These are phyloP conservation scores for Microascus cirrosus DNA, from an alignment of 2,329 filamentous ascomycete genomes.

Conservation along the genomic window DNA sequence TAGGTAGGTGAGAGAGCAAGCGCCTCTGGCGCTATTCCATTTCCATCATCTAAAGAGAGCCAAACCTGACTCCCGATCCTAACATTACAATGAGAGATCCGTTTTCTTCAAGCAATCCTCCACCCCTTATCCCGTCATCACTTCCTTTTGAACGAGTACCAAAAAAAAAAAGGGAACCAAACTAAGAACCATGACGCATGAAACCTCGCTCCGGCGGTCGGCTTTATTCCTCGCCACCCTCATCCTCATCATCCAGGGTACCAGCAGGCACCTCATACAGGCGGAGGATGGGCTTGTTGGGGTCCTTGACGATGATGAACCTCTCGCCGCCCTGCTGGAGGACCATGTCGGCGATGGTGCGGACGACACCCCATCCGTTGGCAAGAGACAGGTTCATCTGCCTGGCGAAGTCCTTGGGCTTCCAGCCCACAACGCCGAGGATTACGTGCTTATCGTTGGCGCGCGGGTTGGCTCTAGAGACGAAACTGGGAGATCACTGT, in stretches of 20 bases:
- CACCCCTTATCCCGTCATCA: background rate
- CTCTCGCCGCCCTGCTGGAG: slow-evolving; percentile 63
- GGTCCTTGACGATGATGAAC: slow-evolving; percentile 78
- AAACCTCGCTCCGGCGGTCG: background rate
- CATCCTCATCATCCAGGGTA: slow-evolving; percentile 66
- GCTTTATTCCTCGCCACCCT: slow-evolving; percentile 30
- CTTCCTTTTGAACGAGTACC: background rate
- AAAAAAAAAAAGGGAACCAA: background rate
- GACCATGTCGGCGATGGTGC: slow-evolving; percentile 94
- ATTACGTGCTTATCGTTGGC: slow-evolving; percentile 89
- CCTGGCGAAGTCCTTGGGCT: slow-evolving; percentile 88
- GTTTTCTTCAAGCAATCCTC: background rate
- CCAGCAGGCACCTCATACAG: slow-evolving; percentile 82
- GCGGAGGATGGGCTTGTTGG: slow-evolving; percentile 90
- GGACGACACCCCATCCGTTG: slow-evolving; percentile 98
- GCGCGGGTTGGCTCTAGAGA: slow-evolving; percentile 88
- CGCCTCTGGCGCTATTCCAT: background rate
- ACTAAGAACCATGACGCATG: background rate
- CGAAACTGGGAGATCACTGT: slow-evolving; percentile 51
- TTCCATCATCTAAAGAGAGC: slow-evolving; percentile 5
- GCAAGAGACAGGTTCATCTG: slow-evolving; percentile 97
- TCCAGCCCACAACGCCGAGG: slow-evolving; percentile 92
- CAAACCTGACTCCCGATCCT: slow-evolving; percentile 5
- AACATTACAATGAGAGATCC: slow-evolving; percentile 4
- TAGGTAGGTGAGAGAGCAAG: background rate